Conservation (phyloP, 306 rosid species). For the Ziziphus jujuba region DNA sequence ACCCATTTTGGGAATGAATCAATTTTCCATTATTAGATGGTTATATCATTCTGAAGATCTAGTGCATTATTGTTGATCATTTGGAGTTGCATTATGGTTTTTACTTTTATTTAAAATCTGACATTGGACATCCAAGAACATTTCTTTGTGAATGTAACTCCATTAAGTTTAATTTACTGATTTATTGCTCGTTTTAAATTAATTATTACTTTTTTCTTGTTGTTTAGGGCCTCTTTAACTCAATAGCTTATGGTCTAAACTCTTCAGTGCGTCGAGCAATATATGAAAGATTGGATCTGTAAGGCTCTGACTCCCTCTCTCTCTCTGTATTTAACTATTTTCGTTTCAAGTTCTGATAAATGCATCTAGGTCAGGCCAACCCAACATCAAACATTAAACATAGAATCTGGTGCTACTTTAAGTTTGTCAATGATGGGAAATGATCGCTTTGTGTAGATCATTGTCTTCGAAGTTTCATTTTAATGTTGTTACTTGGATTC, state of each 20-base stretch:
- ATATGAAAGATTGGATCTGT: conserved; percentile 82
- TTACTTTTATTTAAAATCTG: neutral
- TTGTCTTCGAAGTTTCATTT: too few species aligned
- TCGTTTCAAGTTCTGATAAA: neutral
- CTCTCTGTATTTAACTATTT: neutral
- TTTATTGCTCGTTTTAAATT: neutral
- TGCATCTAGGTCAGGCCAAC: neutral
- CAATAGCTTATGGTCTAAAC: conserved; percentile 96
- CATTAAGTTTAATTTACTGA: neutral
- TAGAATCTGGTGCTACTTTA: too few species aligned
- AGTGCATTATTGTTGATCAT: neutral
- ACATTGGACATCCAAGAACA: neutral
- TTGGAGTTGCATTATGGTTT: neutral
- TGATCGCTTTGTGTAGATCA: too few species aligned
- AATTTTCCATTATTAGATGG: neutral
- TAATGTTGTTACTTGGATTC: neutral
- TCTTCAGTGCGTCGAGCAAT: conserved; percentile 94
- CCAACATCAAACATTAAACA: too few species aligned
- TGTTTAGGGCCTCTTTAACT: conserved; percentile 91
- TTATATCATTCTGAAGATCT: neutral
- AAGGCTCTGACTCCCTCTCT: conserved; percentile 31
- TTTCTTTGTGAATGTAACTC: neutral
- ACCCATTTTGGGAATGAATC: neutral
- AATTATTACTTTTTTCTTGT: conserved; percentile 9
- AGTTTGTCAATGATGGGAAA: too few species aligned